Percentiles rank a stretch among this genome's conserved stretches.
These are phyloP conservation scores for Colletotrichum caudatum DNA, from an alignment of 2,329 filamentous ascomycete genomes.

Conservation along the genomic window DNA sequence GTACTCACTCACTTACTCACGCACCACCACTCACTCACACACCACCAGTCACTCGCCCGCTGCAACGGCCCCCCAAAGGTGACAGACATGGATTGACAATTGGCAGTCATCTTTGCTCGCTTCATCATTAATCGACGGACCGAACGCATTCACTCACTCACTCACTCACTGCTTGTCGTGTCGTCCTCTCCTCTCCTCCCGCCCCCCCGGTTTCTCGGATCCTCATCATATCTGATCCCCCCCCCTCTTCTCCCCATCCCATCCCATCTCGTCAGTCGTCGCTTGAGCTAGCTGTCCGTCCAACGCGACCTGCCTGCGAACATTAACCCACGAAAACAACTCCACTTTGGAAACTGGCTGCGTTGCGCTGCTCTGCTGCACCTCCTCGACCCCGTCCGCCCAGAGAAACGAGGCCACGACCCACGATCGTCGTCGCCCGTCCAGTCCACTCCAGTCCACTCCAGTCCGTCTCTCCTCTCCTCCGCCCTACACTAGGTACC, in stretches of 20 bases:
- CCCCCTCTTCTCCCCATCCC: background rate
- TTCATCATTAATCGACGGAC: conserved; percentile 1
- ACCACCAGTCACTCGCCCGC: background rate
- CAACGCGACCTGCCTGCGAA: conserved; percentile 23
- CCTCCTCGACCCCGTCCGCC: conserved; percentile 1
- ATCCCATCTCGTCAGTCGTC: conserved; percentile 7
- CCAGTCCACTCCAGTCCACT: too few species aligned
- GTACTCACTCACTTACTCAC: background rate
- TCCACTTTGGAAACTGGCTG: conserved; percentile 19
- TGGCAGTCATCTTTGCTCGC: background rate
- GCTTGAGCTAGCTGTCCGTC: conserved; percentile 7
- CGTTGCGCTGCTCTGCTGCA: conserved; percentile 2
- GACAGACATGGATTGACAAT: background rate
- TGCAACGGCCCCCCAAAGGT: conserved; percentile 2
- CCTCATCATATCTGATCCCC: conserved; percentile 5
- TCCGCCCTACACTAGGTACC: background rate
- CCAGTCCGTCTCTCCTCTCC: background rate
- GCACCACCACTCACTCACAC: background rate
- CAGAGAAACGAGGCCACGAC: conserved; percentile 22
- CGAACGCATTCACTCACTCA: too few species aligned
- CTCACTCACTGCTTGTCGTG: background rate
- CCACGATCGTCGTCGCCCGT: conserved; percentile 20
- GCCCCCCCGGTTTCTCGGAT: conserved; percentile 13
- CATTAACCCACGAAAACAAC: conserved; percentile 25
- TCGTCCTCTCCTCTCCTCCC: background rate